These are phyloP conservation scores for Aschersonia sp. DNA, from an alignment of 2,329 filamentous ascomycete genomes.

Conservation along the genomic window DNA sequence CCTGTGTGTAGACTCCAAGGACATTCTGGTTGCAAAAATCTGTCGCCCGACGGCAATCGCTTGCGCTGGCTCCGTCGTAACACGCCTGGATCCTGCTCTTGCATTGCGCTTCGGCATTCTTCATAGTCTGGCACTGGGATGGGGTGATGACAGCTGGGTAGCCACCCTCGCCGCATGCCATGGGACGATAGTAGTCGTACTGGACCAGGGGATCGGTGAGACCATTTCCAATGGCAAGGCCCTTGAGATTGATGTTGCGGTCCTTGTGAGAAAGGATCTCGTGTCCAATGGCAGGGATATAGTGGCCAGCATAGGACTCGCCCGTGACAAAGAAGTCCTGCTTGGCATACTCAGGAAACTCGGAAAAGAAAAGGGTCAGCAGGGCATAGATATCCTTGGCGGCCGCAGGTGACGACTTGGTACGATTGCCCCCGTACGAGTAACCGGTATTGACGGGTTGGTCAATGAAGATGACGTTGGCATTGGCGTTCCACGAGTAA, in stretches of 20 bases:
- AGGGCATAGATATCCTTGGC: constrained; percentile 96
- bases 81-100: constrained; percentile 74
- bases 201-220: constrained; percentile 85
- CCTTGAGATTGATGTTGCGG: constrained; percentile 95
- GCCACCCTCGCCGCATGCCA: constrained; percentile 92
- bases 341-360: constrained; percentile 86
- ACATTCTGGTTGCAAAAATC: constrained; percentile 98
- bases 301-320: constrained; percentile 89
- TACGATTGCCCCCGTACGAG: constrained; percentile 48
- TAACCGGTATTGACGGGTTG: constrained; percentile 32
- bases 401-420: constrained; percentile 84
- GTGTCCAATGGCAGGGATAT: constrained; percentile 80
- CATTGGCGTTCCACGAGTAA: constrained; percentile 47
- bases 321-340: constrained; percentile 97
- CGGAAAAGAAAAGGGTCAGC: constrained; percentile 92
- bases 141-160: constrained; percentile 74
- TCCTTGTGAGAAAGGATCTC: constrained; percentile 90
- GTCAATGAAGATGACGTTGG: constrained; percentile 58
- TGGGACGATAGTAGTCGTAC: constrained; percentile 87
- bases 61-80: constrained; percentile 80
- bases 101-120: constrained; percentile 80
- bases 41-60: constrained; percentile 79
- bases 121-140: constrained; percentile 70
- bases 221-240: constrained; percentile 87
- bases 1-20: constrained; percentile 67